phyloP scores from a whole-genome alignment of 768 basidiomycete genomes.

The Pisolithus orientalis region DNA sequence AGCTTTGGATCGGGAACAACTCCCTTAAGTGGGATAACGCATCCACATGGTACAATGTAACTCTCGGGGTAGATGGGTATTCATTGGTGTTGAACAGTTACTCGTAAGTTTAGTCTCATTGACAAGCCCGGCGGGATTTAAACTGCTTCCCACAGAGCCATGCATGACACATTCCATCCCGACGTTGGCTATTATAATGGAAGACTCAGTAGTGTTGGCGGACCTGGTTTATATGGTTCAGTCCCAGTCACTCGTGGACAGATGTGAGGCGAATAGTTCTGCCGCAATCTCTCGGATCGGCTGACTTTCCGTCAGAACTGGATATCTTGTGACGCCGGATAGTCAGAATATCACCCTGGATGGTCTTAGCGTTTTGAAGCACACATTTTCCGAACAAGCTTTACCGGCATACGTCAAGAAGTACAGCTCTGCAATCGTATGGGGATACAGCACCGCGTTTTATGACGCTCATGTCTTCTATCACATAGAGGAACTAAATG shows the following conservation, averaged over 20 bases:
- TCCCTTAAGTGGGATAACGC: slow-evolving; percentile 8
- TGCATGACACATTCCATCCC: slow-evolving; percentile 8
- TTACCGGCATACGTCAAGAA: slow-evolving; percentile 2
- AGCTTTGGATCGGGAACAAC: slow-evolving; percentile 5
- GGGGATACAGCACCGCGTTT: slow-evolving; percentile 10
- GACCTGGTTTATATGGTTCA: slow-evolving; percentile 7
- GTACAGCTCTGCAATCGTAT: slow-evolving; percentile 3
- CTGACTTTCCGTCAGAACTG: background rate
- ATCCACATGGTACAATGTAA: slow-evolving; percentile 10
- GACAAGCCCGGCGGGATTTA: background rate
- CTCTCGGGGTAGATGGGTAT: slow-evolving; percentile 5
- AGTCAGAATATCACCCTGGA: background rate
- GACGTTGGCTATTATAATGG: slow-evolving; percentile 11
- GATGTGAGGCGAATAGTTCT: background rate
- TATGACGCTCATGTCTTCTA: slow-evolving; percentile 11
- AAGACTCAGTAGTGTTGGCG: slow-evolving; percentile 4
- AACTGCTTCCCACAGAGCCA: slow-evolving; percentile 1
- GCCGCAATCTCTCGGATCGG: background rate
- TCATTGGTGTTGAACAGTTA: slow-evolving; percentile 6
- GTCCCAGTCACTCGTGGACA: slow-evolving; percentile 11
- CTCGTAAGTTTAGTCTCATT: slow-evolving; percentile 3
- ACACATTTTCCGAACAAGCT: slow-evolving; percentile 8
- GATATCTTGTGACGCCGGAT: slow-evolving; percentile 2
- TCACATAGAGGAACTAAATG: slow-evolving; percentile 5
- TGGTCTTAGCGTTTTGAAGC: slow-evolving; percentile 7